Evolutionary conservation across 78 protist species (phyloP), one percentile per base, ranked within the genome.

Genomic region (Chrysochromulina parva): DNA sequence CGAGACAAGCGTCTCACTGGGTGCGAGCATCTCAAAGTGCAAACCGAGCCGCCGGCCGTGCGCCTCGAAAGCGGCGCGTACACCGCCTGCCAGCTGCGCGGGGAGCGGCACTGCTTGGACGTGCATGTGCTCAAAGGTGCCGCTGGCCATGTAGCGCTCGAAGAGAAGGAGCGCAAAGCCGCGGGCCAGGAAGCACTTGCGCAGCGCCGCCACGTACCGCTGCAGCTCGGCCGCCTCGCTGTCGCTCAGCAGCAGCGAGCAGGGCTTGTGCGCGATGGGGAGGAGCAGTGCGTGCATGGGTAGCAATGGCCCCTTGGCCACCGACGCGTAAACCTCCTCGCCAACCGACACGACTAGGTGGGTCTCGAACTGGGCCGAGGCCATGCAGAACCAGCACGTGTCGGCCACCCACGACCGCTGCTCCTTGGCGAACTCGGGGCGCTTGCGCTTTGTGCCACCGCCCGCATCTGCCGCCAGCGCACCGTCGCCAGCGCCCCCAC

Each of bases 121-220:
- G 80, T 71, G 80, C 80, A 71, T 71, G 80, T 71, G 80, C 80
- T 71, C 80, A 16, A 71, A 71, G 17, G 20, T 38, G 52, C 52
- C 20, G 80, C 14, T 26, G 80, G 52, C 38, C 80, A 71, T 38
- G 80, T 14, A 71, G 53, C 80, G 80, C 80, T 71, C 80, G 52
- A 71, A 71, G 52, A 24, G 52, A 2, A 71, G 38, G 19, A 38
- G 53, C 80, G 52, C 80, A 6, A 38, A 3, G 80, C 52, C 80
- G 28, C 17, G 80, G 13, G 38, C 6, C 16, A 52, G 6, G 38
- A 38, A 71, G 53, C 80, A 38, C 5, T 38, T 6, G n/a, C 80
- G 38, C 26, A 71, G 38, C 52, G 52, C 80, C 52, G 5, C 55
- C 14, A 74, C 24, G 55, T 74, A 74, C n/a, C 3, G 1, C 14